Conservation (phyloP, 345 rosid genomes). For the Trapa bicornis region DNA sequence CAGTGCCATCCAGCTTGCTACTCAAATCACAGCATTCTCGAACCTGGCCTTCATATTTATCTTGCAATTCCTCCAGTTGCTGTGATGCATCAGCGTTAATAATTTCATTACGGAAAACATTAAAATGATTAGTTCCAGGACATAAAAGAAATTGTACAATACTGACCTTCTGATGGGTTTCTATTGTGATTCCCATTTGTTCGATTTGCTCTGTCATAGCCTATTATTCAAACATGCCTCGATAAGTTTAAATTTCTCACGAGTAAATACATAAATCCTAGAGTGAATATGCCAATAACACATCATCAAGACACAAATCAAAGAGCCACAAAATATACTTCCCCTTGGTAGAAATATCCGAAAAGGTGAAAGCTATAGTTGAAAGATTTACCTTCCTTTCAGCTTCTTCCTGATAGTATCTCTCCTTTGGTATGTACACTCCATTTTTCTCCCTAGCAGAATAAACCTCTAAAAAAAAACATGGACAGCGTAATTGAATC, state of each 20-base stretch:
- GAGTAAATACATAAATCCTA: background rate
- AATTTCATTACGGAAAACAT: background rate
- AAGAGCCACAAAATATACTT: background rate
- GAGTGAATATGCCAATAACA: background rate
- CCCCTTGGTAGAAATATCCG: background rate
- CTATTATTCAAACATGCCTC: conserved; percentile 24
- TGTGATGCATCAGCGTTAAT: conserved; percentile 15
- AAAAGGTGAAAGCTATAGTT: background rate
- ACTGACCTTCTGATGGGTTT: conserved; percentile 73
- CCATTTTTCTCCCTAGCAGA: conserved; percentile 98
- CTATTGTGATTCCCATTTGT: conserved; percentile 57
- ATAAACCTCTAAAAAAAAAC: conserved; percentile 60
- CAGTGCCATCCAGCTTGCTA: conserved; percentile 57
- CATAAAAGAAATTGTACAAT: background rate
- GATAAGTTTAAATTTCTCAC: background rate
- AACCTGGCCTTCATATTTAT: conserved; percentile 55
- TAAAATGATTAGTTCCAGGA: background rate
- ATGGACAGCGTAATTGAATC: background rate
- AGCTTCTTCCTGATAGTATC: conserved; percentile 91
- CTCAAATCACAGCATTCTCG: conserved; percentile 58
- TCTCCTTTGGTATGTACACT: conserved; percentile 87
- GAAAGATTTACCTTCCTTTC: conserved; percentile 64
- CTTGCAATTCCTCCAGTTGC: conserved; percentile 82
- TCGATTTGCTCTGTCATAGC: conserved; percentile 93
- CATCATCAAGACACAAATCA: background rate